These are phyloP conservation scores for Aspergillus brasiliensis DNA, from an alignment of 2,329 filamentous ascomycete species.

Conservation along the genomic window DNA sequence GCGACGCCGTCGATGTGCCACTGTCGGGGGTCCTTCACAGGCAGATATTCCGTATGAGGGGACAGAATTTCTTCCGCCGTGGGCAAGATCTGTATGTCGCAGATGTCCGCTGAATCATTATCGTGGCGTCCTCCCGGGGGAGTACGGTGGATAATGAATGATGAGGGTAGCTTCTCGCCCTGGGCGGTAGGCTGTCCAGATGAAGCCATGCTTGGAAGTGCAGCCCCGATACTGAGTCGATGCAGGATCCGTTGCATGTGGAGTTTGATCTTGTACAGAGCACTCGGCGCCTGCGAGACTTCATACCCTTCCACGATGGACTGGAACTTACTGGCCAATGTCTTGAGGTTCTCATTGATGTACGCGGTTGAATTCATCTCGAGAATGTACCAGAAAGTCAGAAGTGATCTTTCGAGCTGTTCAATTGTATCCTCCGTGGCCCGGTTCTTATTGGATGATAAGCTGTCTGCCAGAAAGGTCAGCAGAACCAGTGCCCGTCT, in stretches of 20 bases:
- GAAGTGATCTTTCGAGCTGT: conserved; percentile 25
- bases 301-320: conserved; percentile 17
- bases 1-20: conserved; percentile 30
- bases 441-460: conserved; percentile 7
- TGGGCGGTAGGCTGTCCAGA: background rate
- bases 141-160: background rate
- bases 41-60: conserved; percentile 35
- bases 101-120: conserved; percentile 40
- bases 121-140: conserved; percentile 38
- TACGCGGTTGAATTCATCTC: conserved; percentile 44
- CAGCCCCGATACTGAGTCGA: conserved; percentile 26
- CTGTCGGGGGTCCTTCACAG: conserved; percentile 32
- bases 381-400: conserved; percentile 33
- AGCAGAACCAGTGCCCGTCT: conserved; percentile 41
- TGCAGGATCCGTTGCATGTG: conserved; percentile 22
- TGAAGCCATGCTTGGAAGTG: background rate
- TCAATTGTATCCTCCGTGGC: background rate
- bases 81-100: conserved; percentile 38
- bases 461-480: conserved; percentile 26
- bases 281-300: conserved; percentile 1
- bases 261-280: conserved; percentile 17
- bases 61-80: conserved; percentile 38
- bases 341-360: conserved; percentile 27
- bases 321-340: conserved; percentile 20
- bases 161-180: conserved; percentile 1